Base-by-base conservation (phyloP, 2,329 filamentous ascomycete genomes). In the Colletotrichum godetiae region DNA sequence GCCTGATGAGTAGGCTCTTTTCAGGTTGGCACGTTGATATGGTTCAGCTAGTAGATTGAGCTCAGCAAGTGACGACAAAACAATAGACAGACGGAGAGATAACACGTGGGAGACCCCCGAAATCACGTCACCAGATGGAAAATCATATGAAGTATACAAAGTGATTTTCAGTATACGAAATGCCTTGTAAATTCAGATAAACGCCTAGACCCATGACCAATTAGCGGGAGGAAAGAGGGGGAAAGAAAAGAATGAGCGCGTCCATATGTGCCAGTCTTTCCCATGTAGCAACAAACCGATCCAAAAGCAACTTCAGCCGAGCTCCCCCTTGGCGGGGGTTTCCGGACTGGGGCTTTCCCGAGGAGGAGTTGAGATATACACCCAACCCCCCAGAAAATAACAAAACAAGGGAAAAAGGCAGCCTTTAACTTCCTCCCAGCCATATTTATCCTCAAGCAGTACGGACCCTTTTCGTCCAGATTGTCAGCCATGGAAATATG, bases 131-230 rank as follows among this genome's bases (percentile, higher is more conserved):
- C 42, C 19, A 19, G 19, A n/a, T 49, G 6, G 13, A 15, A 5
- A 1, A 0, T 37, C 10, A 37, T 12, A 4, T n/a, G n/a, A 42
- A 42, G 37, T n/a, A n/a, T n/a, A 10, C n/a, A 19, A 49, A 10
- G 8, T 49, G 42, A n/a, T 49, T n/a, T n/a, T 19, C 19, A n/a
- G n/a, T 49, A n/a, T 49, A n/a, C 19, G 42, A 15, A 52, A 62
- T 31, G 31, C n/a, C 42, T 15, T 19, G 13, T 33, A 6, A 49
- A n/a, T 62, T 31, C 19, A 62, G 19, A 49, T 62, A 31, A 49
- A 62, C 60, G 60, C 60, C 60, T 52, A 31, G 8, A 10, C 27
- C 42, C 24, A 52, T 62, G 60, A 62, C 60, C 60, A 52, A 31
- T 33, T 49, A 62, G 19, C 6, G 60, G 42, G 42, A n/a, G 15